Evolutionary conservation across 1,139 yeast genomes (phyloP), one percentile per base, ranked within the genome.

Genomic region (Debaryomycetaceae sp.): DNA sequence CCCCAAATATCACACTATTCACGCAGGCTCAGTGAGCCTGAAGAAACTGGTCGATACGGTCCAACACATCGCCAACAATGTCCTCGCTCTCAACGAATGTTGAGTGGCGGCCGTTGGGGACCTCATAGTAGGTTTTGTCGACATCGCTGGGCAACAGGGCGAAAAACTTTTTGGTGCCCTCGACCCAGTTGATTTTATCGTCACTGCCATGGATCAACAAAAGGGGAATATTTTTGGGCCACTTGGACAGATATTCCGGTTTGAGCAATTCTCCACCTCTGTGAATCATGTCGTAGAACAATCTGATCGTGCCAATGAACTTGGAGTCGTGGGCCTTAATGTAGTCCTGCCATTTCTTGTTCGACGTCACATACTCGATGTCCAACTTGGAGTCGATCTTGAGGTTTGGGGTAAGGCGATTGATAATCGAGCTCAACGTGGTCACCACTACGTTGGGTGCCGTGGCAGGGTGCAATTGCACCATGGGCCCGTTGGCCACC

Each of bases 401-500:
- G 32, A 72, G 48, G 16, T 60, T 61, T 7, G 95, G 95, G 10
- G 67, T 39, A 7, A 71, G 27, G 29, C 51, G 58, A 34, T 73
- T 70, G n/a, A 75, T 53, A 8, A 70, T 35, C 10, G 80, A 75
- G 23, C 77, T 62, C 15, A 71, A 38, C 8, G 51, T 43, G 32
- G 67, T 65, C 19, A 79, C 50, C 2, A 75, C 16, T 28, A 62
- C 43, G 38, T 71, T 69, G 8, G 93, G 91, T 30, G 64, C 57
- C 1, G 89, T 69, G 17, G 70, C 42, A 57, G 78, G 60, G 46
- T 80, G 83, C 32, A 83, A 58, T 21, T 56, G 48, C 25, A 88
- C 63, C 48, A 82, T 65, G 1, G 97, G 96, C 2, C 83, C 89
- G 22, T 73, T 62, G 2, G 74, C 77, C 28, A 78, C 58, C 37